Evolutionary conservation across 495 filamentous ascomycete species (phyloP).

Genomic region (Pseudoneurospora amorphoporcata): DNA sequence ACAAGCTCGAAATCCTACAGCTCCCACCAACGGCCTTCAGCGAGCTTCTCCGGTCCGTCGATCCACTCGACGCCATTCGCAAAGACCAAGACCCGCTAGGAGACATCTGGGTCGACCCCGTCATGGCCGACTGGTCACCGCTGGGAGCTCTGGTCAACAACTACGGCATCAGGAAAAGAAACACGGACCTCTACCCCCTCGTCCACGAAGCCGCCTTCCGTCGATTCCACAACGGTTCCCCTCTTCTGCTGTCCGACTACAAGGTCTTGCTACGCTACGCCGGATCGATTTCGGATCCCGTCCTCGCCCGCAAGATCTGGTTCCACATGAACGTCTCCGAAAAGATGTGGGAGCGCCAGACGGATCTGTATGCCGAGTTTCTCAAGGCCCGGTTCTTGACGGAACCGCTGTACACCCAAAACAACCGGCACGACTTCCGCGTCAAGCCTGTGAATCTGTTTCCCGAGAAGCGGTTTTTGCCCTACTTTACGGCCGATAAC

Average conservation of each 20-base stretch:
- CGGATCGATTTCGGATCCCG: conserved; percentile 21
- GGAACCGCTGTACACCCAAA: conserved; percentile 24
- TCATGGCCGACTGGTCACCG: conserved; percentile 16
- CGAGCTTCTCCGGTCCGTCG: conserved; percentile 26
- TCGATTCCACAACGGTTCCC: conserved; percentile 13
- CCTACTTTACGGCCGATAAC: not conserved
- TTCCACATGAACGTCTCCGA: not conserved
- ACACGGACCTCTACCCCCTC: conserved; percentile 12
- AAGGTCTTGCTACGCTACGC: conserved; percentile 22
- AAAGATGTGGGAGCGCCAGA: conserved; percentile 7
- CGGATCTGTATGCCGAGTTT: conserved; percentile 18
- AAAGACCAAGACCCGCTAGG: conserved; percentile 16
- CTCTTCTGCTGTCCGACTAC: conserved; percentile 20
- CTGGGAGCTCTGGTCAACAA: conserved; percentile 18
- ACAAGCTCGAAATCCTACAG: not conserved
- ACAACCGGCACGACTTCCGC: conserved; percentile 17
- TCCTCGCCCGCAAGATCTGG: conserved; percentile 14
- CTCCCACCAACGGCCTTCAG: conserved; percentile 27
- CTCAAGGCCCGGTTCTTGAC: conserved; percentile 27
- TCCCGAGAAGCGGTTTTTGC: conserved; percentile 3
- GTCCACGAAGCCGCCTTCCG: conserved; percentile 12
- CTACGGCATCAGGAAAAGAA: conserved; percentile 22
- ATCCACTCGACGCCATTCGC: conserved; percentile 17
- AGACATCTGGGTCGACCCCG: conserved; percentile 10
- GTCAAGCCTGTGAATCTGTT: conserved; percentile 22